phyloP scores from a whole-genome alignment of 2,329 filamentous ascomycete genomes.

The Aspergillus ochraceoroseus region DNA sequence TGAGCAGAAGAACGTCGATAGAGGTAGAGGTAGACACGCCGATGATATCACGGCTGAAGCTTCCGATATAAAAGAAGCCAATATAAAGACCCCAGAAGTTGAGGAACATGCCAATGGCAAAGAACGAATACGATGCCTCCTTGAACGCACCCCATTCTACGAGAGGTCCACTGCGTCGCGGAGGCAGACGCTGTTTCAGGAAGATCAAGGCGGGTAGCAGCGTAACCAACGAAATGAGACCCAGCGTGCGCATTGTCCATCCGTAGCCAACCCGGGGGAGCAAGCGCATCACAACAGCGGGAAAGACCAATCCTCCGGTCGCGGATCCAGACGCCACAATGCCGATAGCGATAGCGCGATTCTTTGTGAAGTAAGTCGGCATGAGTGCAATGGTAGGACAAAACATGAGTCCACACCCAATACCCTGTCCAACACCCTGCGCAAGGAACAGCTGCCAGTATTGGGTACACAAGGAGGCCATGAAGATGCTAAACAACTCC shows the following conservation, averaged over 20 bases:
- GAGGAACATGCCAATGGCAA: conserved; percentile 42
- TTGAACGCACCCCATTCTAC: conserved; percentile 51
- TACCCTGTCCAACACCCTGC: conserved; percentile 55
- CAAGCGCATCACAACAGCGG: conserved; percentile 53
- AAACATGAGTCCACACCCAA: conserved; percentile 54
- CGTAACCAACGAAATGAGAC: conserved; percentile 54
- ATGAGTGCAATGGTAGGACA: conserved; percentile 52
- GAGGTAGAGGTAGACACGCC: conserved; percentile 44
- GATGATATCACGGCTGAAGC: conserved; percentile 39
- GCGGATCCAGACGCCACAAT: conserved; percentile 57
- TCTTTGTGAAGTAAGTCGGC: conserved; percentile 58
- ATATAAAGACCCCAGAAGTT: conserved; percentile 53
- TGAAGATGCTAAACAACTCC: conserved; percentile 49
- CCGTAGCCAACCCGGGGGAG: conserved; percentile 58
- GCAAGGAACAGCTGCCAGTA: conserved; percentile 50
- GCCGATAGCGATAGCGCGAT: conserved; percentile 57
- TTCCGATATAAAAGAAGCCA: conserved; percentile 49
- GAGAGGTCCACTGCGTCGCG: conserved; percentile 48
- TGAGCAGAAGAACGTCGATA: conserved; percentile 58
- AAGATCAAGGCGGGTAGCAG: conserved; percentile 42
- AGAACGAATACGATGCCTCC: conserved; percentile 47
- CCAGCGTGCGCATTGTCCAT: conserved; percentile 61
- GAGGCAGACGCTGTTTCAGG: conserved; percentile 48
- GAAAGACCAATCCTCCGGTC: conserved; percentile 61
- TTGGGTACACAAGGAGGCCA: conserved; percentile 45